These are phyloP conservation scores for Penicillium dipodomyicola DNA, from an alignment of 495 filamentous ascomycete species.

Conservation along the genomic window DNA sequence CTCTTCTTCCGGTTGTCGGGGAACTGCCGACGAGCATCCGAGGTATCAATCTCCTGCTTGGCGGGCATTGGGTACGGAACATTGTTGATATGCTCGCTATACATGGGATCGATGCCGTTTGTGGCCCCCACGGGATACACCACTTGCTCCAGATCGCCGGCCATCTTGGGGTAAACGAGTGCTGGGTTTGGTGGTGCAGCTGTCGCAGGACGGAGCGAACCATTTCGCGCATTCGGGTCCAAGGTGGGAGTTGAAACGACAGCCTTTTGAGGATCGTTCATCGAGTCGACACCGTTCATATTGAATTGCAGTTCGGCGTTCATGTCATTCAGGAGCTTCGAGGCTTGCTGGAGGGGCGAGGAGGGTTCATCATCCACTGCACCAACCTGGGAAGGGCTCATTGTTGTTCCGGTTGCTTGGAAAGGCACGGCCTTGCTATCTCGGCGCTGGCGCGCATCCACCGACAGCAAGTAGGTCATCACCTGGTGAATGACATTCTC, in stretches of 20 bases:
- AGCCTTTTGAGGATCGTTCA: constrained; percentile 68
- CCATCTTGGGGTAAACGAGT: constrained; percentile 53
- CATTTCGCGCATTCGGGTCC: constrained; percentile 40
- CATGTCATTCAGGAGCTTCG: constrained; percentile 79
- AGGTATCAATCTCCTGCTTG: constrained; percentile 50
- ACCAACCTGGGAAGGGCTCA: constrained; percentile 45
- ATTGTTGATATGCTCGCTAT: constrained; percentile 88
- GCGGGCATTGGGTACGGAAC: constrained; percentile 77
- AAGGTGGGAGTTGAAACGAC: constrained; percentile 43
- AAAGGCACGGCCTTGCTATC: constrained; percentile 58
- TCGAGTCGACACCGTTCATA: constrained; percentile 68
- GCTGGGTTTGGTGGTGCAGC: constrained; percentile 50
- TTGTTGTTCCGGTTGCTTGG: constrained; percentile 34
- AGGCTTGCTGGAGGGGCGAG: constrained; percentile 82
- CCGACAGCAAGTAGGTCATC: constrained; percentile 65
- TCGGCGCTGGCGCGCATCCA: constrained; percentile 63
- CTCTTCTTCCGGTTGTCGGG: constrained; percentile 66
- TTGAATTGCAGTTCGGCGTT: constrained; percentile 77
- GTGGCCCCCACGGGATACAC: constrained; percentile 89
- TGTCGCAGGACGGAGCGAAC: constrained; percentile 40
- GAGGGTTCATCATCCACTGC: constrained; percentile 68
- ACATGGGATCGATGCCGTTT: constrained; percentile 91
- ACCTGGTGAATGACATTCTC: constrained; percentile 72
- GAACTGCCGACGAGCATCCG: constrained; percentile 48
- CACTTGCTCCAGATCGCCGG: constrained; percentile 69